Percentiles rank a stretch among this genome's conserved stretches.
Conservation (phyloP, 2,329 filamentous ascomycete species). For the Exophiala phaeomuriformis region DNA sequence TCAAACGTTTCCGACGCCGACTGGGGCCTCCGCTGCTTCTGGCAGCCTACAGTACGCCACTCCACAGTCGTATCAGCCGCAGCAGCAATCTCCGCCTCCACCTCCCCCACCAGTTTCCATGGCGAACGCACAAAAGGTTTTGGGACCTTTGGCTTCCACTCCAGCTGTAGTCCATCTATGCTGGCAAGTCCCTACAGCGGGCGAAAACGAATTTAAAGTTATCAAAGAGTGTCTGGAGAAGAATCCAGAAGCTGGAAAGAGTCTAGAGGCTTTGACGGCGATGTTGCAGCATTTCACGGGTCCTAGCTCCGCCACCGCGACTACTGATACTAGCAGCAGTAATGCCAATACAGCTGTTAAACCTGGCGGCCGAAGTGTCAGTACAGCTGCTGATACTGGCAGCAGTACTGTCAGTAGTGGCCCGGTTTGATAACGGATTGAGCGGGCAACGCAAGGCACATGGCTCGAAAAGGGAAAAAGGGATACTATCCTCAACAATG, state of each 20-base stretch:
- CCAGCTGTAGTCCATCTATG: constrained; percentile 64
- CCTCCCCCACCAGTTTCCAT: constrained; percentile 36
- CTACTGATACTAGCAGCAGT: neutral
- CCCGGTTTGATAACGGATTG: too few species aligned
- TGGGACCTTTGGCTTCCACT: constrained; percentile 55
- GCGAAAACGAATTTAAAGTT: constrained; percentile 65
- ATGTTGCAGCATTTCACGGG: constrained; percentile 32
- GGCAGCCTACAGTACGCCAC: constrained; percentile 29
- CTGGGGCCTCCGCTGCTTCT: neutral
- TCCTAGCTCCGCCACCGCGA: neutral
- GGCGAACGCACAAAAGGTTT: constrained; percentile 53
- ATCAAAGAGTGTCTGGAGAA: constrained; percentile 61
- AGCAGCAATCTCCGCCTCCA: constrained; percentile 25
- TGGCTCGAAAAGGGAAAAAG: too few species aligned
- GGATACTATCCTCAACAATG: too few species aligned
- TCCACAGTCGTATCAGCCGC: constrained; percentile 8
- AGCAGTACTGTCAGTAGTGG: too few species aligned
- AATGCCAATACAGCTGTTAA: neutral
- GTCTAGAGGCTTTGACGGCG: constrained; percentile 42
- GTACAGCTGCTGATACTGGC: too few species aligned
- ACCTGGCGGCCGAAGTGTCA: too few species aligned
- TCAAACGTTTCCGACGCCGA: neutral
- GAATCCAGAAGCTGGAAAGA: constrained; percentile 58
- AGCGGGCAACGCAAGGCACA: too few species aligned
- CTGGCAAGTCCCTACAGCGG: constrained; percentile 60